phyloP scores from a whole-genome alignment of 1,139 yeast genomes.

The Taphrina deformans region DNA sequence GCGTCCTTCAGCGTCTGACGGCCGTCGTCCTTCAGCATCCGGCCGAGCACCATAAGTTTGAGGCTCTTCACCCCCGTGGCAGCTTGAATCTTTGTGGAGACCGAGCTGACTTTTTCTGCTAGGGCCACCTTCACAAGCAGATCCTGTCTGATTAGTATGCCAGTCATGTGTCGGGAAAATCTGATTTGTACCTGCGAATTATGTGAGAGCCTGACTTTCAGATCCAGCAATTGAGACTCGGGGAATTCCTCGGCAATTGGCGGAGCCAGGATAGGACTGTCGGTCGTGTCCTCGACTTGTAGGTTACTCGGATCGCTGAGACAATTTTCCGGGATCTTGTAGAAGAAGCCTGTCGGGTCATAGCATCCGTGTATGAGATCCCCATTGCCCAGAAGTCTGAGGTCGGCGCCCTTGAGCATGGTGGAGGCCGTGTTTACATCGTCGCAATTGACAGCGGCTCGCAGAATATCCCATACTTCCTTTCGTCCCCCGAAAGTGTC shows the following conservation, averaged over 20 bases:
- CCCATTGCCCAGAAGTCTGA: constrained; percentile 29
- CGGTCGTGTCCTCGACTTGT: constrained; percentile 12
- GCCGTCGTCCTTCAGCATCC: constrained; percentile 31
- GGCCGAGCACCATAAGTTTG: constrained; percentile 29
- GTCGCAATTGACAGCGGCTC: constrained; percentile 27
- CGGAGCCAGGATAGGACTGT: background rate
- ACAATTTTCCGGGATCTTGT: constrained; percentile 27
- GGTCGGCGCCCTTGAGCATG: constrained; percentile 18
- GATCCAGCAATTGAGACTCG: constrained; percentile 16
- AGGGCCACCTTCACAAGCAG: constrained; percentile 22
- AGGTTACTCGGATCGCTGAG: constrained; percentile 28
- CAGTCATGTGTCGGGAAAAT: background rate
- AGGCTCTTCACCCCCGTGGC: constrained; percentile 26
- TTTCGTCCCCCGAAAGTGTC: constrained; percentile 31
- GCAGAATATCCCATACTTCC: constrained; percentile 25
- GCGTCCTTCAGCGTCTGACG: constrained; percentile 27
- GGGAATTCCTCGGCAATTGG: constrained; percentile 21
- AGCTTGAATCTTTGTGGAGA: constrained; percentile 24
- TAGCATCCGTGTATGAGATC: constrained; percentile 31
- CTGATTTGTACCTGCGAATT: constrained; percentile 24
- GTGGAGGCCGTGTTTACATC: constrained; percentile 28
- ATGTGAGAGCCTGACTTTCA: constrained; percentile 28
- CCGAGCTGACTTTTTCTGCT: constrained; percentile 31
- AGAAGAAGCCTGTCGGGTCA: constrained; percentile 30
- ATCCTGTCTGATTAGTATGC: background rate